A percentile compares a stretch with the other conserved stretches of the same genome.
These are phyloP conservation scores for Sclerotinia minor DNA, from an alignment of 2,329 filamentous ascomycete species.

Conservation along the genomic window DNA sequence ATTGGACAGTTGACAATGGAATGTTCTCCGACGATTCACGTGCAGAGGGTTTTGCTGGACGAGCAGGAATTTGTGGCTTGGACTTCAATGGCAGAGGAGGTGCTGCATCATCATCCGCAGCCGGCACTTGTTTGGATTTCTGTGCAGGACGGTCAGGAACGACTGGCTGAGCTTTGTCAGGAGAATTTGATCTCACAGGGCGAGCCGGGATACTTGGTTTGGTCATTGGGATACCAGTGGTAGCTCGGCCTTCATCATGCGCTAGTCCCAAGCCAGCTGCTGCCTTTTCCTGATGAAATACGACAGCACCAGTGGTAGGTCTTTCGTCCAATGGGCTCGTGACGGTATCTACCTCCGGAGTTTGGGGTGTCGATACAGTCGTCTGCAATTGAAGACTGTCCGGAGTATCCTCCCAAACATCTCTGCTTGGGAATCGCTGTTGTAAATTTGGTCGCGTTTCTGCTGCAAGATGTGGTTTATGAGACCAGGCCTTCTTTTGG, in stretches of 20 bases:
- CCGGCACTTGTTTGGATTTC: conserved; percentile 22
- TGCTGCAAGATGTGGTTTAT: conserved; percentile 53
- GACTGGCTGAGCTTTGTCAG: conserved; percentile 38
- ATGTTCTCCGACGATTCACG: conserved; percentile 43
- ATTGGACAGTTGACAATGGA: conserved; percentile 34
- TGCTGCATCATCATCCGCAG: conserved; percentile 28
- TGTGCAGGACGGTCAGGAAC: conserved; percentile 38
- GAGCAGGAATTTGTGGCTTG: conserved; percentile 61
- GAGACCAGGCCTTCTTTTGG: conserved; percentile 52
- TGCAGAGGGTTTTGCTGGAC: conserved; percentile 58
- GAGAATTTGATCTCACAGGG: conserved; percentile 46
- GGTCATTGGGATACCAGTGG: conserved; percentile 48
- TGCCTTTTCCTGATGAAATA: conserved; percentile 38
- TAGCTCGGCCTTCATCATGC: conserved; percentile 34
- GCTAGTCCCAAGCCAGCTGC: conserved; percentile 31
- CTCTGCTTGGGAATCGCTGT: conserved; percentile 82
- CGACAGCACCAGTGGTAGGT: conserved; percentile 40
- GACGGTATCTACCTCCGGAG: conserved; percentile 44
- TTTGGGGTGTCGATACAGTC: conserved; percentile 61
- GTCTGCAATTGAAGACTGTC: conserved; percentile 80
- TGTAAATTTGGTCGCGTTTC: conserved; percentile 57
- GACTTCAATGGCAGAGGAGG: conserved; percentile 52
- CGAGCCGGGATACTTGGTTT: conserved; percentile 60
- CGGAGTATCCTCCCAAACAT: conserved; percentile 93
- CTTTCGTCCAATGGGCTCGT: conserved; percentile 47